These are phyloP conservation scores for Benincasa hispida DNA, from an alignment of 306 rosid species.

Conservation along the genomic window DNA sequence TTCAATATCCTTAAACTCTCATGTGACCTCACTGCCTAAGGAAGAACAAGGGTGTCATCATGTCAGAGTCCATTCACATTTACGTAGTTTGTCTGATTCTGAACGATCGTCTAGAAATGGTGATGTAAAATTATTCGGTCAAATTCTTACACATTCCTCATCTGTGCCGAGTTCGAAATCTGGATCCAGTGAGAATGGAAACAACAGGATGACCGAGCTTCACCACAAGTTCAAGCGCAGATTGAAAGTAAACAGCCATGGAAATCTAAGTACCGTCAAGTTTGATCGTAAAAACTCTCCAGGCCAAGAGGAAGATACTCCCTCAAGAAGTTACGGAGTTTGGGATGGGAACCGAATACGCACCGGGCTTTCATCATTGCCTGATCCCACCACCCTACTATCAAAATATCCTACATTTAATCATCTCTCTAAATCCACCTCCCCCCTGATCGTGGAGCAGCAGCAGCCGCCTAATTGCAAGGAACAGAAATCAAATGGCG, in stretches of 20 bases:
- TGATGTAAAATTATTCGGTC: constrained; percentile 82
- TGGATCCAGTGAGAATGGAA: constrained; percentile 34
- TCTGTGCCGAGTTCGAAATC: constrained; percentile 28
- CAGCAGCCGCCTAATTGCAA: not conserved
- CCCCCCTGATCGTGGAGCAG: not conserved
- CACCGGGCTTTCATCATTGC: constrained; percentile 40
- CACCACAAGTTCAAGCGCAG: constrained; percentile 32
- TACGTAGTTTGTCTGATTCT: constrained; percentile 34
- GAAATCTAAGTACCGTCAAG: constrained; percentile 29
- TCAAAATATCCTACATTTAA: constrained; percentile 80
- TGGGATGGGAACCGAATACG: constrained; percentile 67
- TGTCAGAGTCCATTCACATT: constrained; percentile 16
- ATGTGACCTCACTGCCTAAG: constrained; percentile 7
- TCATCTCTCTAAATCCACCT: constrained; percentile 23
- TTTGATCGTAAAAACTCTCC: constrained; percentile 29
- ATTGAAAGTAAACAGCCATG: constrained; percentile 26
- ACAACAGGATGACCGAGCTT: constrained; percentile 23
- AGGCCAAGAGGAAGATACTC: constrained; percentile 46
- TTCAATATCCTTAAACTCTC: not conserved
- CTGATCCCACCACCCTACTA: constrained; percentile 62
- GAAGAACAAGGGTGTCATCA: constrained; percentile 21
- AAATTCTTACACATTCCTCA: constrained; percentile 59
- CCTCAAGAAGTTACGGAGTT: constrained; percentile 40
- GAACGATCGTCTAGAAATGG: constrained; percentile 58
- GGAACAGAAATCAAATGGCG: not conserved